Conservation (phyloP, 371 early-diverging fungal genomes). For the Circinella umbellata region DNA sequence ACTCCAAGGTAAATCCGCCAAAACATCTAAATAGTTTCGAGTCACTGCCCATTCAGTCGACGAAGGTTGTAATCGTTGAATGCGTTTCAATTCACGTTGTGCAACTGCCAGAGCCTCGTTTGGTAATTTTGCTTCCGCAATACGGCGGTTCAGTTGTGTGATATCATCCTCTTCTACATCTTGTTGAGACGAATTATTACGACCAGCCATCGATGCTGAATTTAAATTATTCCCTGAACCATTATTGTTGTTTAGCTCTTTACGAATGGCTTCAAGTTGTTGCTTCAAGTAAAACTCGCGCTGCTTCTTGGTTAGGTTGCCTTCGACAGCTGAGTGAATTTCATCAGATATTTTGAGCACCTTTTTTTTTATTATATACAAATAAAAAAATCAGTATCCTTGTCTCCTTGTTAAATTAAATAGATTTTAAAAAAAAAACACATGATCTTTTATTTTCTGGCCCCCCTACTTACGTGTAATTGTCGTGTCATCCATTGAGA, state of each 20-base stretch:
- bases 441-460: not conserved
- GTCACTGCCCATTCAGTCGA: slow-evolving; percentile 84
- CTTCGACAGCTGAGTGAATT: slow-evolving; percentile 75
- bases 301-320: slow-evolving; percentile 75
- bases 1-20: slow-evolving; percentile 83
- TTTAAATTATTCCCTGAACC: slow-evolving; percentile 9
- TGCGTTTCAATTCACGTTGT: slow-evolving; percentile 72
- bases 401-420: too few species aligned
- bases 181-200: slow-evolving; percentile 10
- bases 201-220: slow-evolving; percentile 46
- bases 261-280: slow-evolving; percentile 74
- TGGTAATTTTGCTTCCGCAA: slow-evolving; percentile 70
- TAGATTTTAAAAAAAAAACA: not conserved
- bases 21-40: slow-evolving; percentile 77
- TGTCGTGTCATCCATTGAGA: slow-evolving; percentile 77
- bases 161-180: slow-evolving; percentile 59
- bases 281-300: slow-evolving; percentile 82
- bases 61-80: slow-evolving; percentile 66
- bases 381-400: not conserved
- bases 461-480: slow-evolving; percentile 61
- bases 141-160: slow-evolving; percentile 55
- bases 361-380: slow-evolving; percentile 20
- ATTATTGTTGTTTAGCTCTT: slow-evolving; percentile 69
- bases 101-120: slow-evolving; percentile 69
- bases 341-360: slow-evolving; percentile 79